A percentile compares a stretch with the other conserved stretches of the same genome.
Evolutionary conservation across 2,329 filamentous ascomycete species (phyloP).

Genomic region (Venturia nashicola): DNA sequence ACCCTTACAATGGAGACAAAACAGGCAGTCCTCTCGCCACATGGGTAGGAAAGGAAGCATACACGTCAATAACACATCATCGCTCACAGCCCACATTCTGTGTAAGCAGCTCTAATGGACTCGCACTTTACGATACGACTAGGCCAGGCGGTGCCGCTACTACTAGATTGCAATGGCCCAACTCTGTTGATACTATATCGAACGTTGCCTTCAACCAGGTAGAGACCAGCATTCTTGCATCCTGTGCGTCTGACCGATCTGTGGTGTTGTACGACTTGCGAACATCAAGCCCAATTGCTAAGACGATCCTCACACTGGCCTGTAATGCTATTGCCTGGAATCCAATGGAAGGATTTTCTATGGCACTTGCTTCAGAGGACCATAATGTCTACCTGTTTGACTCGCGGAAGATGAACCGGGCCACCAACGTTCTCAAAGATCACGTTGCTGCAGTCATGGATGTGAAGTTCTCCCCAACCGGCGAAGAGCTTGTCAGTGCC

Average conservation of each 20-base stretch:
- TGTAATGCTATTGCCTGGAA: conserved; percentile 85
- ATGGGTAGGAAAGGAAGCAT: conserved; percentile 72
- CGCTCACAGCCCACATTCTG: conserved; percentile 69
- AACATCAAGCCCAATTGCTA: conserved; percentile 70
- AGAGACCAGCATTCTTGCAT: conserved; percentile 82
- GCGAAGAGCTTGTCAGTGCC: conserved; percentile 82
- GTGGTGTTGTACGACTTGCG: conserved; percentile 87
- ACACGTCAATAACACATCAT: conserved; percentile 76
- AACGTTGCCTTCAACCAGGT: conserved; percentile 83
- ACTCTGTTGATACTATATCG: conserved; percentile 79
- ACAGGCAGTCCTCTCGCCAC: conserved; percentile 60
- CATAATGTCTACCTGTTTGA: conserved; percentile 92
- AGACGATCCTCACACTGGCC: conserved; percentile 69
- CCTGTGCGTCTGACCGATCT: conserved; percentile 72
- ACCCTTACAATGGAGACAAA: conserved; percentile 63
- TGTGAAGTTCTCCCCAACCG: conserved; percentile 88
- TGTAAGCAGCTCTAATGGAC: conserved; percentile 56
- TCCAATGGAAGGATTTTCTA: conserved; percentile 92
- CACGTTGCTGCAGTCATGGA: conserved; percentile 92
- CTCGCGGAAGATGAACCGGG: conserved; percentile 78
- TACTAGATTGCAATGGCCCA: conserved; percentile 79
- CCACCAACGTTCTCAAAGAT: conserved; percentile 80
- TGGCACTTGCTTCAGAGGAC: conserved; percentile 87
- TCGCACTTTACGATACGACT: conserved; percentile 81
- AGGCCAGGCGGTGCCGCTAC: conserved; percentile 64